Base-by-base conservation (phyloP, 768 basidiomycete genomes). In the Heimioporus sp. region DNA sequence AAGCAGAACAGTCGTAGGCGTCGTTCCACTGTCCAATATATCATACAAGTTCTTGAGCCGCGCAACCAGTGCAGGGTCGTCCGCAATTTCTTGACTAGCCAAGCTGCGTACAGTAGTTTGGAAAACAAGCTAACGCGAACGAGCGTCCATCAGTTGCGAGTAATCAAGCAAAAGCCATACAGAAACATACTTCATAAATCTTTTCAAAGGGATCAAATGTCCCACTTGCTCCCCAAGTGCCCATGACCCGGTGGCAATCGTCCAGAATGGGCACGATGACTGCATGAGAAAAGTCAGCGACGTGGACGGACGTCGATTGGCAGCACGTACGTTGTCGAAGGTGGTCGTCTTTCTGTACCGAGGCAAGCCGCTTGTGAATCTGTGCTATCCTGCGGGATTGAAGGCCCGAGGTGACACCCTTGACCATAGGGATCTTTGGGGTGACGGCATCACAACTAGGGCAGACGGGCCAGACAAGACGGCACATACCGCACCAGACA, bases 341-440 rank as follows among this genome's bases (percentile, higher is more conserved):
- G 46, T 80, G 76, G 36, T 80, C 81, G 58, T 83, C 80, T 57
- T 76, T 78, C 65, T 90, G 87, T 38, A 82, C 75, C 35, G 76
- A 74, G 21, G 76, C 76, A 35, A 91, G 78, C 56, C 88, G 85
- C 65, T 82, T 88, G 70, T 89, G 83, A 51, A 90, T 89, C 58
- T 78, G 72, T 24, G 80, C 70, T 65, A 89, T 77, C 56, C 80
- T 74, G 54, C 76, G 78, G 46, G 76, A 75, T 59, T 85, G 81
- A 40, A 89, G 76, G 66, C 85, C 79, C 52, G 86, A 82, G 21
- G 88, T 90, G 43, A 90, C 82, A 38, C 87, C 87, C 60, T 77
- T 79, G 58, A 89, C 79, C 76, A 86, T 81, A 55, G 88, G 87
- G 55, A 91, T 84, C 87, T 90, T 56, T n/a, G 32, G 48, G 52